Evolutionary conservation across 495 filamentous ascomycete genomes (phyloP), one percentile per base, ranked within the genome.

Genomic region (Neurospora sublineolata): DNA sequence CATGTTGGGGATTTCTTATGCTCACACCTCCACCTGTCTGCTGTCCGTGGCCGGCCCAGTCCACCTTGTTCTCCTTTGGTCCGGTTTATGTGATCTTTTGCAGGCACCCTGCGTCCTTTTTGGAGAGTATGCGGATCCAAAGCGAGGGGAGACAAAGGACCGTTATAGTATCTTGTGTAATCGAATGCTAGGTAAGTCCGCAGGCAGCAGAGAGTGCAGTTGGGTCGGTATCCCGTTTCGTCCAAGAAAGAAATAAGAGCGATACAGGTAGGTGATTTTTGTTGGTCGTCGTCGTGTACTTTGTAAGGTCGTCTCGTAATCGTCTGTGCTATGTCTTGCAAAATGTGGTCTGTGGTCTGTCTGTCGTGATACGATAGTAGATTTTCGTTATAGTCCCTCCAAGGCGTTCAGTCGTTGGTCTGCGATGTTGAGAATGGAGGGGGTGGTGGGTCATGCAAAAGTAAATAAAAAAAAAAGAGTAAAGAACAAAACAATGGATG

Each of bases 1-100:
- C 78, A 79, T 79, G 20, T 73, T 76, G 74, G 67, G 71, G 46
- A 30, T 52, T 12, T 52, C 18, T 37, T 70, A 67, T 36, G 73
- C 40, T 72, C 69, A 37, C 67, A 36, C 70, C 42, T 70, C 69
- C 69, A 58, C 69, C 69, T 36, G 41, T 36, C 30, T 37, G 69
- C 2, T 58, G 20, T 30, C 42, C 33, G 23, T 44, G 9, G 37
- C 33, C 52, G 27, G 52, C 23, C 27, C 52, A 18, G 27, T 33
- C 52, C 52, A 33, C 52, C 27, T 64, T 36, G 1, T 64, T 64
- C 16, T 64, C 27, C 52, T 64, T 64, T 64, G 52, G 14, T 16
- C 52, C 52, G 27, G 52, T 58, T 0, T 58, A 16, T 30, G 4
- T 30, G 1, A 2, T 7, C 18, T n/a, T 9, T n/a, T n/a, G 12